These are phyloP conservation scores for Aegilops speltoides DNA, from an alignment of 176 grass and related monocot genomes.

Conservation along the genomic window DNA sequence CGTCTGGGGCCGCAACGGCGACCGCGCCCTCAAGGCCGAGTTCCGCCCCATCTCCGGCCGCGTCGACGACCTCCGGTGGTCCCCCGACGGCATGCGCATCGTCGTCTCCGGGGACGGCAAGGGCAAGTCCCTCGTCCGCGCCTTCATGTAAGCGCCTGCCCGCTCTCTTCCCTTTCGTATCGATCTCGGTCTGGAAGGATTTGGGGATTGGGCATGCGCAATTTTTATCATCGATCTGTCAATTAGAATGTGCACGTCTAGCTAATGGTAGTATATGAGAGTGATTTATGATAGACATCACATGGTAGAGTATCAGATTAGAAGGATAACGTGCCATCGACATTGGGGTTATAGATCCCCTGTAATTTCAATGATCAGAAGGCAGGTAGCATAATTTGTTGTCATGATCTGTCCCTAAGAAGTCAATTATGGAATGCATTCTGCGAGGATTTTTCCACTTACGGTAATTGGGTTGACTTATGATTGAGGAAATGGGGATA, in stretches of 20 bases:
- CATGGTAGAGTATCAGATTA: background rate
- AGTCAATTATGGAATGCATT: background rate
- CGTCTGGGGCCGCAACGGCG: conserved; percentile 86
- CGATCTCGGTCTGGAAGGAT: conserved; percentile 6
- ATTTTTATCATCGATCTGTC: no score
- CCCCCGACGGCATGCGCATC: conserved; percentile 84
- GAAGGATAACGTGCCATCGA: background rate
- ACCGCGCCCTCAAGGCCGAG: conserved; percentile 94
- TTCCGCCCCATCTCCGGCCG: conserved; percentile 82
- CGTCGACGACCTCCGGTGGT: conserved; percentile 97
- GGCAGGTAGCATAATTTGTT: background rate
- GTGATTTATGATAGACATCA: background rate
- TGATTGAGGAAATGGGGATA: background rate
- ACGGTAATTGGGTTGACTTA: background rate
- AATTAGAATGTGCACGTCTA: background rate
- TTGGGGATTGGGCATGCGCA: background rate
- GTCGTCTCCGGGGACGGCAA: conserved; percentile 91
- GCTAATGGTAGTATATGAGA: background rate
- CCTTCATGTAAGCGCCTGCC: conserved; percentile 64
- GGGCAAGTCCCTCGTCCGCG: conserved; percentile 88
- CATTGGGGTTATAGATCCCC: background rate
- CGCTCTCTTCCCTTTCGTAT: background rate
- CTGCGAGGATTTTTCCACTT: background rate
- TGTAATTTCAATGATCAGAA: background rate
- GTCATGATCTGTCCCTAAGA: background rate